Conservation (phyloP, 2,329 filamentous ascomycete species). For the Colletotrichum phormii region DNA sequence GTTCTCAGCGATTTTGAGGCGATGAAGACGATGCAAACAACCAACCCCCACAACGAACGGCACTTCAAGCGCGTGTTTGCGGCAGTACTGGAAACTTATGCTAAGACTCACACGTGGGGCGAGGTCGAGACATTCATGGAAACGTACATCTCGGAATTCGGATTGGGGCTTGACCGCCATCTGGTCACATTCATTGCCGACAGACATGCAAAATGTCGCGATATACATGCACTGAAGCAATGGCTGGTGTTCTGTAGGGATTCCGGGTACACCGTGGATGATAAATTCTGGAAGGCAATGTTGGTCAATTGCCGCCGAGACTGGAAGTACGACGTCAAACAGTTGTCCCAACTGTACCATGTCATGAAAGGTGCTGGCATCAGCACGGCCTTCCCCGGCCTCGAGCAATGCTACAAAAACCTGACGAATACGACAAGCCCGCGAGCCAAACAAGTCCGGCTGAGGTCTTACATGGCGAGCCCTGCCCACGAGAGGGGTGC, state of each 20-base stretch:
- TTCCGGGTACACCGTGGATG: constrained; percentile 50
- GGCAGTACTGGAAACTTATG: constrained; percentile 53
- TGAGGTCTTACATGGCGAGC: constrained; percentile 34
- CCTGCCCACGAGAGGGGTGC: constrained; percentile 47
- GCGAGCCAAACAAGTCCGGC: constrained; percentile 36
- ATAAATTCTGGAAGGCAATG: constrained; percentile 53
- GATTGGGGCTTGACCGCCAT: constrained; percentile 48
- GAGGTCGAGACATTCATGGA: constrained; percentile 55
- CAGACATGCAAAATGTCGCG: constrained; percentile 53
- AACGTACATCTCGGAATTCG: constrained; percentile 48
- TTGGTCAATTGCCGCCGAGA: constrained; percentile 50
- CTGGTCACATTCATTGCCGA: constrained; percentile 57
- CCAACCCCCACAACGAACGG: constrained; percentile 18
- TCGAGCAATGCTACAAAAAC: constrained; percentile 29
- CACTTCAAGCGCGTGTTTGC: constrained; percentile 49
- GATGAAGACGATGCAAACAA: constrained; percentile 40
- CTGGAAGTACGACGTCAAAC: constrained; percentile 51
- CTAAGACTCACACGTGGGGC: constrained; percentile 49
- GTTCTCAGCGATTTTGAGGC: constrained; percentile 49
- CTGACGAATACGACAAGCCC: constrained; percentile 20
- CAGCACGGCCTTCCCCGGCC: constrained; percentile 22
- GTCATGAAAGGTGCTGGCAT: constrained; percentile 44
- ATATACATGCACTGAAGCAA: constrained; percentile 50
- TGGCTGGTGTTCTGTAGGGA: constrained; percentile 55
- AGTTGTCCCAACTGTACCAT: constrained; percentile 49